Evolutionary conservation across 1,284 basidiomycete species (phyloP), one percentile per base, ranked within the genome.

Genomic region (Melampsora occidentalis): DNA sequence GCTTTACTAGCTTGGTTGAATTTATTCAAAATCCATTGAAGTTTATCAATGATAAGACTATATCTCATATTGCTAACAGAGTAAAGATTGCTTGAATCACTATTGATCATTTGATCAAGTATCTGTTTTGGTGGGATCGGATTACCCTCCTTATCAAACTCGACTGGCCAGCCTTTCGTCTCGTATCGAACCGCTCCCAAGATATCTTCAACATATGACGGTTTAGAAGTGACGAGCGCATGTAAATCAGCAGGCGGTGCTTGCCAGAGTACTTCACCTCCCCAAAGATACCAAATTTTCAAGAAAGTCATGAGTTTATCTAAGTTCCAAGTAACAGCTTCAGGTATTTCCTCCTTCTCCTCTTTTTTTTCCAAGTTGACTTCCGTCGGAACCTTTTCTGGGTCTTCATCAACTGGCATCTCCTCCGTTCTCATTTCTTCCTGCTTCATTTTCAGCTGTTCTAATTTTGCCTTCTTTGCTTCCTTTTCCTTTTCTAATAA

Each of bases 201-300:
- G 53, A 57, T 57, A 57, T 12, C 53, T 28, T 57, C 25, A n/a
- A 57, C 53, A 28, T 57, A 57, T 6, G 39, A 9, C 14, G 18
- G 9, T 57, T 57, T 6, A 57, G 53, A n/a, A 20, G 53, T 57
- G 25, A 57, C 22, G 18, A 28, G 20, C 22, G 53, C 53, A 57
- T 57, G 53, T n/a, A 57, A 6, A 28, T 57, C 53, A 28, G 53
- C 53, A 22, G 53, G 2, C 22, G 53, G 53, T 22, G 53, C 53
- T 57, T 57, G 53, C 53, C 53, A 57, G 25, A n/a, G 53, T 28
- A 57, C 53, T 57, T 57, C n/a, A 28, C 25, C 53, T 28, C 53
- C 53, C 53, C 20, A 57, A 57, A 57, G 53, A 57, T 57, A 57
- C 53, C 53, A 57, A 6, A 57, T 57, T 28, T 28, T 57, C 53